Conservation (phyloP, 495 filamentous ascomycete species). For the Neurospora pannonica region DNA sequence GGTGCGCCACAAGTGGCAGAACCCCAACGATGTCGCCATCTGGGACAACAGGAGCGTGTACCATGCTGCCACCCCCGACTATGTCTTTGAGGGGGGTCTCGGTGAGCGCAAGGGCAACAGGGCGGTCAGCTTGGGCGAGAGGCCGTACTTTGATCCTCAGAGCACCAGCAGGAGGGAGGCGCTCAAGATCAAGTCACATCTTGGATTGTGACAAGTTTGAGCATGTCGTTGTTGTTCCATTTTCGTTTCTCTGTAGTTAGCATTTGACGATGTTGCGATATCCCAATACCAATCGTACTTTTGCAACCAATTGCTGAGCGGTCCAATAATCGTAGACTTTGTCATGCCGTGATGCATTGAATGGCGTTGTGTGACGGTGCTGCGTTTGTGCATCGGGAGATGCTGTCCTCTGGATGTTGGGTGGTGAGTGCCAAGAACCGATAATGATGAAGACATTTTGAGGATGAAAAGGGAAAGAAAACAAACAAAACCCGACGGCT, state of each 20-base stretch:
- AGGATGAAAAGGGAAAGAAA: background rate
- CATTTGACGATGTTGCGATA: background rate
- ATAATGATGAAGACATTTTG: background rate
- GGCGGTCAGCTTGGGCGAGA: conserved; percentile 58
- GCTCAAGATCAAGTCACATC: conserved; percentile 17
- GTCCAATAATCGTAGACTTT: background rate
- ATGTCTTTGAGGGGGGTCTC: conserved; percentile 39
- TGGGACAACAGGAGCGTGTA: conserved; percentile 71
- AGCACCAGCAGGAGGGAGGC: conserved; percentile 52
- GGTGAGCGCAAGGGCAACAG: conserved; percentile 54
- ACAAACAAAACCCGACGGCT: background rate
- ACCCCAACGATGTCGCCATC: conserved; percentile 57
- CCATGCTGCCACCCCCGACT: conserved; percentile 66
- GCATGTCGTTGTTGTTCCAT: background rate
- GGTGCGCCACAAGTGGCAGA: conserved; percentile 57
- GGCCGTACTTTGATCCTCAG: conserved; percentile 55
- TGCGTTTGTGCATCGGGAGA: background rate
- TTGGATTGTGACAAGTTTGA: background rate
- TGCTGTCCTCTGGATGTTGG: background rate
- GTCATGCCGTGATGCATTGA: background rate
- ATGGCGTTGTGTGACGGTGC: background rate
- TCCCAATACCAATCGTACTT: background rate
- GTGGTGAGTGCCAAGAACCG: background rate
- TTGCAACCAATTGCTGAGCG: background rate
- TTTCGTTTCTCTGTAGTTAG: background rate